Base-by-base conservation (phyloP, 2,329 filamentous ascomycete species). In the Fusarium penzigii region DNA sequence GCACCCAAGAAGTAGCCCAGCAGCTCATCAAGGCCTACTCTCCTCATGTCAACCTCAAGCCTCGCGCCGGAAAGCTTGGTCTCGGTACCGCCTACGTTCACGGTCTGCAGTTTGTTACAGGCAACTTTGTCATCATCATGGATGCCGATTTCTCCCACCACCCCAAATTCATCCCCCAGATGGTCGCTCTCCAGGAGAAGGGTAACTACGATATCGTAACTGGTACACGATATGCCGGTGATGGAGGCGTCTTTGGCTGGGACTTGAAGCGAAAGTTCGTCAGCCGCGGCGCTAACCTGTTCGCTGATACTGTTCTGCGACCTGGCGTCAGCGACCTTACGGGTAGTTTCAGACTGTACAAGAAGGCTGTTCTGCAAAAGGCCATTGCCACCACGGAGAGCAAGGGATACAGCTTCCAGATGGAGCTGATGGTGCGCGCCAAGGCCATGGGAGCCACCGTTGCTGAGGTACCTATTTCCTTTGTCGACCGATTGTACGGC, bases 91-190 rank as follows among this genome's bases (percentile, higher is more conserved):
- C 93, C 44, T 97, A 97, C 77, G 90, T 97, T 39, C 92, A 97
- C 75, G 93, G 93, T 47, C 82, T 99, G 55, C 85, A 96, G 72
- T 97, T 89, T 70, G 88, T 83, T 20, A 92, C 86, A 17, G 94
- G 94, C 66, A 97, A 95, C 82, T 97, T 86, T 70, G 90, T 99
- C 70, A 90, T 99, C 80, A 99, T 99, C 82, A 99, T 99, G 94
- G 94, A 99, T 79, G 94, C 95, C 75, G 94, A 99, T 77, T 99
- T 99, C 82, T 91, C 86, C 65, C 94, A 99, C 78, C 94, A 99
- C 80, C 94, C 94, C 70, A 99, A 97, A 78, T 99, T 97, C 83
- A 96, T 99, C 75, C 87, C 92, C 48, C 81, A 87, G 69, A 97
- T 99, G 91, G 90, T 99, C 66, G 82, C 82, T 53, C 83, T 86